These are phyloP conservation scores for Starmerella kuoi DNA, from an alignment of 805 yeast genomes.

Conservation along the genomic window DNA sequence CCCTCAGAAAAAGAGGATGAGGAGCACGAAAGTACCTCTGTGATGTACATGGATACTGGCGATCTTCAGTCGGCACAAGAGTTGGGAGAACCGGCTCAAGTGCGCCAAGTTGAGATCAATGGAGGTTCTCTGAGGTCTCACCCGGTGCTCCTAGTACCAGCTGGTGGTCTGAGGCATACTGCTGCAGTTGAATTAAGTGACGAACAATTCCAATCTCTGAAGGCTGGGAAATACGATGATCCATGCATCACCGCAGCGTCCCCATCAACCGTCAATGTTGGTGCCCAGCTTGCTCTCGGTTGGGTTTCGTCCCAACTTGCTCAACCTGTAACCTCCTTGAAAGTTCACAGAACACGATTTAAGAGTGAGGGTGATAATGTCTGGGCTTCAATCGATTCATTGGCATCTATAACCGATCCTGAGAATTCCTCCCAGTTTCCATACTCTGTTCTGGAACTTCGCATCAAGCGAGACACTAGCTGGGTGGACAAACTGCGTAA, in stretches of 20 bases:
- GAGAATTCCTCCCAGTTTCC: slow-evolving; percentile 30
- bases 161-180: slow-evolving; percentile 31
- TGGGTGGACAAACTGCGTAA: slow-evolving; percentile 32
- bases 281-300: slow-evolving; percentile 28
- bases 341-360: slow-evolving; percentile 24
- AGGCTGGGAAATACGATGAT: background rate
- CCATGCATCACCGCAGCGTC: background rate
- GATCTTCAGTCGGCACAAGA: slow-evolving; percentile 29
- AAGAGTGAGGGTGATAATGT: slow-evolving; percentile 10
- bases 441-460: slow-evolving; percentile 38
- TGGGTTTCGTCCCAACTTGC: slow-evolving; percentile 25
- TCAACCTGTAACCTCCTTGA: slow-evolving; percentile 2
- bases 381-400: slow-evolving; percentile 32
- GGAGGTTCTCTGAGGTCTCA: slow-evolving; percentile 6
- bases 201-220: slow-evolving; percentile 5
- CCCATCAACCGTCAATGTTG: slow-evolving; percentile 7
- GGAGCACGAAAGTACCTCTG: slow-evolving; percentile 19
- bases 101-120: slow-evolving; percentile 21
- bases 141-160: slow-evolving; percentile 28
- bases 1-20: slow-evolving; percentile 13
- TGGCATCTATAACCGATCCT: slow-evolving; percentile 13
- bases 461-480: slow-evolving; percentile 32
- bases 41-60: slow-evolving; percentile 31
- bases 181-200: slow-evolving; percentile 16
- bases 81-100: slow-evolving; percentile 33